Conservation (phyloP, 2,329 filamentous ascomycete genomes). For the Nothophaeocryptopus gaeumannii region DNA sequence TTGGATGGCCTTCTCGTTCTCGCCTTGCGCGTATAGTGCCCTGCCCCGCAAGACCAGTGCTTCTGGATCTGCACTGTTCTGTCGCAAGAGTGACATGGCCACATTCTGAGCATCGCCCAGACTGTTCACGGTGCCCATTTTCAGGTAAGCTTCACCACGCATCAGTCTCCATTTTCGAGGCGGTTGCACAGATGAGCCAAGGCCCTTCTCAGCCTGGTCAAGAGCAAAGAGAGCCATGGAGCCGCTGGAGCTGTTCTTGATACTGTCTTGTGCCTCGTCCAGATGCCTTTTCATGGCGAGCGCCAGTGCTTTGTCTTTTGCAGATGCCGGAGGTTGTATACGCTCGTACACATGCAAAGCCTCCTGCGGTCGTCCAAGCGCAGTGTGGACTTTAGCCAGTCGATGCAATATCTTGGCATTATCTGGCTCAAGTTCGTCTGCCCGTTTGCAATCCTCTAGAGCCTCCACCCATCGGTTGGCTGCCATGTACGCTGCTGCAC, state of each 20-base stretch:
- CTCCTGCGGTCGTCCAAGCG: slow-evolving; percentile 79
- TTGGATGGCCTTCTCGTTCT: slow-evolving; percentile 91
- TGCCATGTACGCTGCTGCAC: slow-evolving; percentile 90
- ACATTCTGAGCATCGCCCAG: slow-evolving; percentile 90
- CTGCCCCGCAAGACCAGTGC: slow-evolving; percentile 85
- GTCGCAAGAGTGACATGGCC: slow-evolving; percentile 79
- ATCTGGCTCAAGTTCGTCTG: slow-evolving; percentile 77
- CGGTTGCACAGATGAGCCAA: slow-evolving; percentile 71
- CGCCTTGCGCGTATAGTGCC: slow-evolving; percentile 83
- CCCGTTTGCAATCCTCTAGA: slow-evolving; percentile 79
- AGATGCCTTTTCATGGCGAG: slow-evolving; percentile 82
- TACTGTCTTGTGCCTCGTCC: slow-evolving; percentile 71
- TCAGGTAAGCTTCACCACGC: slow-evolving; percentile 85
- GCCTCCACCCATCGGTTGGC: slow-evolving; percentile 75
- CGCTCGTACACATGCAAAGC: slow-evolving; percentile 77
- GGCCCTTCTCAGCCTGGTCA: slow-evolving; percentile 79
- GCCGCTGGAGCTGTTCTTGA: slow-evolving; percentile 71
- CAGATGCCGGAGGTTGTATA: slow-evolving; percentile 75
- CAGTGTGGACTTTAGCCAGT: slow-evolving; percentile 85
- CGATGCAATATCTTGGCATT: slow-evolving; percentile 87
- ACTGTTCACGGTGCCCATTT: slow-evolving; percentile 86
- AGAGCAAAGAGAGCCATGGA: slow-evolving; percentile 92
- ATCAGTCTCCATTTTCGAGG: slow-evolving; percentile 93
- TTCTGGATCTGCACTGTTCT: slow-evolving; percentile 89
- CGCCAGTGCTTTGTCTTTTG: slow-evolving; percentile 81